Evolutionary conservation across 805 yeast genomes (phyloP).

Genomic region (Starmerella riodocensis): DNA sequence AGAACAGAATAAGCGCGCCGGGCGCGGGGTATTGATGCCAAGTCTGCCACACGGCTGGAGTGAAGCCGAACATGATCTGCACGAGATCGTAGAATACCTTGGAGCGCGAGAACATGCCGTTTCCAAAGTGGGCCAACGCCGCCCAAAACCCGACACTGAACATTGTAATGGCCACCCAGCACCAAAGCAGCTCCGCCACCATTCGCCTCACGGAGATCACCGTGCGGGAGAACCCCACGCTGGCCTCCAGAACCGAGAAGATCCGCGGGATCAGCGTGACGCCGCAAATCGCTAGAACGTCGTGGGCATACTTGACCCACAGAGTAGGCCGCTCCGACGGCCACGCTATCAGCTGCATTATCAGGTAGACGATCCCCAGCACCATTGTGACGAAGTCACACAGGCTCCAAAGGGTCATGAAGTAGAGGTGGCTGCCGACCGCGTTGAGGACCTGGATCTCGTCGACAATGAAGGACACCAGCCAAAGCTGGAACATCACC

Average conservation of each 20-base stretch:
- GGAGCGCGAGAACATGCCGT: slow-evolving; percentile 30
- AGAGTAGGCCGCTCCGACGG: slow-evolving; percentile 2
- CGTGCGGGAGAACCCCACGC: slow-evolving; percentile 40
- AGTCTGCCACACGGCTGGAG: slow-evolving; percentile 47
- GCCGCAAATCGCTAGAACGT: slow-evolving; percentile 30
- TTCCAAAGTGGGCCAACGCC: slow-evolving; percentile 37
- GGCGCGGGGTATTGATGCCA: slow-evolving; percentile 38
- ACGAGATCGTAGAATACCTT: slow-evolving; percentile 40
- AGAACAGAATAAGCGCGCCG: slow-evolving; percentile 37
- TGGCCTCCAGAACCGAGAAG: slow-evolving; percentile 38
- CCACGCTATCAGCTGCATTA: slow-evolving; percentile 18
- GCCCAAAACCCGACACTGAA: slow-evolving; percentile 44
- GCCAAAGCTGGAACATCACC: slow-evolving; percentile 33
- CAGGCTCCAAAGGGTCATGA: slow-evolving; percentile 41
- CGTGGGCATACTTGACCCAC: slow-evolving; percentile 18
- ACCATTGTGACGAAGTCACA: slow-evolving; percentile 34
- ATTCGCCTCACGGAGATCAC: slow-evolving; percentile 39
- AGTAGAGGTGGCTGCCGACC: slow-evolving; percentile 36
- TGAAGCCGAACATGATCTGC: slow-evolving; percentile 43
- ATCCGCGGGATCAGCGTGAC: slow-evolving; percentile 40
- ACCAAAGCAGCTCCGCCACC: slow-evolving; percentile 38
- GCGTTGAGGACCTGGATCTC: slow-evolving; percentile 33
- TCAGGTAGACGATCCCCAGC: slow-evolving; percentile 29
- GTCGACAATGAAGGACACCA: slow-evolving; percentile 37
- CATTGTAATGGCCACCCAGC: slow-evolving; percentile 37